Base-by-base conservation (phyloP, 1,139 yeast genomes). In the Pichia inconspicua region DNA sequence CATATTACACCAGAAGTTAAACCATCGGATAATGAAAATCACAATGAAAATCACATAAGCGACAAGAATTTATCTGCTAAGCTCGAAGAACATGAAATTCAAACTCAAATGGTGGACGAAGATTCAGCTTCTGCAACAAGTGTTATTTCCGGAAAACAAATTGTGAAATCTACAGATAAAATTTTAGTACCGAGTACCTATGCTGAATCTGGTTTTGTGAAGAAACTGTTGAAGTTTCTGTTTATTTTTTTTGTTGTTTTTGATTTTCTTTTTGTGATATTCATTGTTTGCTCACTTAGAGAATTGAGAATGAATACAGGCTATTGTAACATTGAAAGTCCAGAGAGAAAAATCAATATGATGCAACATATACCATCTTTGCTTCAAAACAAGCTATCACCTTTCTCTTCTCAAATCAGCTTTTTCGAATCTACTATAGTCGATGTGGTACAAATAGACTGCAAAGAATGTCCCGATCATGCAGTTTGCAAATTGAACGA, bases 391-490 rank as follows among this genome's bases (percentile, higher is more conserved):
- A 30, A 36, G 2, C 31, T 49, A 9, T 49, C 48, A 4, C 38
- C 41, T 2, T 5, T 48, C 1, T 38, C 51, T 22, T 51, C 55
- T 8, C 50, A 51, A 42, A 25, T 58, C 27, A 30, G 43, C 8
- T 25, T 44, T 9, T 7, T 55, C 32, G 63, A 62, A 45, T 15
- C 42, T 4, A 48, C 46, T 40, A 39, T 59, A 17, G 40, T 41
- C 8, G 37, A 53, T 2, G 19, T 49, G 5, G 41, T 67, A 48
- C 76, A 76, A 47, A 96, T 97, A 4, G 52, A 59, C 2, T 92
- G 97, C 66, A 67, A 75, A 8, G 77, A 77, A 36, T 90, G 97
- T 61, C 97, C 97, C 1, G 74, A 73, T 10, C 85, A 90, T 65
- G 95, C 94, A 1, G 70, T 78, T 45, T 92, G 97, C 63, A 77